Evolutionary conservation across 2,329 filamentous ascomycete genomes (phyloP).

Genomic region (Penicillium sp.): DNA sequence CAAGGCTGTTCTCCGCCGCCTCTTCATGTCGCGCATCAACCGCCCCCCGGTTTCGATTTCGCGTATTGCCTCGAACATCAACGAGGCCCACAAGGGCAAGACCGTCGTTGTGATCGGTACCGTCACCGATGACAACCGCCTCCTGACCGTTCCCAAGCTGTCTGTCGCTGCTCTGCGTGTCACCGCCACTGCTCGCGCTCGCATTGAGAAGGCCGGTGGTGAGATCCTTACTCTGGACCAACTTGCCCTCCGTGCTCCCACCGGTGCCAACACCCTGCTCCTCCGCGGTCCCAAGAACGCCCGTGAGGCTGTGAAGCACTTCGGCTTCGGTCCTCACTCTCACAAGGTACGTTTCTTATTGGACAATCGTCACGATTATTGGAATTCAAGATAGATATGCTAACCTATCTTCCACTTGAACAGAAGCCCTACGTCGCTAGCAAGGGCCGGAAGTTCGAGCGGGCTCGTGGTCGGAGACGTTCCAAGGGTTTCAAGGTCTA

Average conservation of each 20-base stretch:
- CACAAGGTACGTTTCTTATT: constrained; percentile 66
- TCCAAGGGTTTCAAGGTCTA: constrained; percentile 99
- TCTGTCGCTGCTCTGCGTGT: constrained; percentile 92
- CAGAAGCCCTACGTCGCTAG: constrained; percentile 94
- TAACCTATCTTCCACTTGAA: constrained; percentile 13
- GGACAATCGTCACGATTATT: too few relatives aligned
- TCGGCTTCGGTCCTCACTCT: constrained; percentile 95
- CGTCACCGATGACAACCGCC: constrained; percentile 96
- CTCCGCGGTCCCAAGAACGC: constrained; percentile 98
- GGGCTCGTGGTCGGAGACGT: constrained; percentile 95
- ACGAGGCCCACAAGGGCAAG: constrained; percentile 59
- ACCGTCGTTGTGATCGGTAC: constrained; percentile 92
- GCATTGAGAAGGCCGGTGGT: constrained; percentile 88
- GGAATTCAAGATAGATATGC: neutral
- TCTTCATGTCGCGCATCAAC: constrained; percentile 99
- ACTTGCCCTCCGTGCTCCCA: constrained; percentile 90
- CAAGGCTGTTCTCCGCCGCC: constrained; percentile 94
- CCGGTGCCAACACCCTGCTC: constrained; percentile 92
- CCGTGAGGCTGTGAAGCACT: constrained; percentile 98
- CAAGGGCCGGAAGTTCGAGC: constrained; percentile 99
- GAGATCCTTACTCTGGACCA: constrained; percentile 95
- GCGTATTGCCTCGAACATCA: constrained; percentile 67
- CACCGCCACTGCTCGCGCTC: constrained; percentile 90
- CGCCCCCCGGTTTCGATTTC: constrained; percentile 91
- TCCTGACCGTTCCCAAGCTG: constrained; percentile 84